These are phyloP conservation scores for Peniophora sp. DNA, from an alignment of 1,284 basidiomycete species.

Conservation along the genomic window DNA sequence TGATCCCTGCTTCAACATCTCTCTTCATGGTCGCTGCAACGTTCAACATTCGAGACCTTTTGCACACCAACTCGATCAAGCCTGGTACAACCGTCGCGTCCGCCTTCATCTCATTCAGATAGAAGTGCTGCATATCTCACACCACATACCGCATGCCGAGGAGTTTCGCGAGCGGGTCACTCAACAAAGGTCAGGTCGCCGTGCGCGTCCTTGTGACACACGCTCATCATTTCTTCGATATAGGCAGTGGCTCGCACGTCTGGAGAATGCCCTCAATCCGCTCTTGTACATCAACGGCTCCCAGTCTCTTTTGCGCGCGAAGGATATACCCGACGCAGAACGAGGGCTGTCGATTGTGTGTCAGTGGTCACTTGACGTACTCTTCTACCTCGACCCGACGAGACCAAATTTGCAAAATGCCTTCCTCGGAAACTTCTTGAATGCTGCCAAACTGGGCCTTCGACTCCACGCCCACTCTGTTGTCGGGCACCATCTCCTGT, in stretches of 20 bases:
- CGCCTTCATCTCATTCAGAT: conserved; percentile 8
- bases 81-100: conserved; percentile 8
- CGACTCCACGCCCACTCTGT: not conserved
- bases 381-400: conserved; percentile 8
- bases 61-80: conserved; percentile 2
- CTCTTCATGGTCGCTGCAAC: conserved; percentile 4
- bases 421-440: conserved; percentile 6
- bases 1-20: conserved; percentile 4
- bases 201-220: not conserved
- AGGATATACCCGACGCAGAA: conserved; percentile 5
- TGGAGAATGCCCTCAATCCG: conserved; percentile 9
- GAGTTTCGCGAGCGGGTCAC: conserved; percentile 1
- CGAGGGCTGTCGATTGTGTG: conserved; percentile 4
- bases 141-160: conserved; percentile 1
- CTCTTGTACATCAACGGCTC: conserved; percentile 6
- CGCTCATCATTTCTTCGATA: not conserved
- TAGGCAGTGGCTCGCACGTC: conserved; percentile 1
- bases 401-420: not conserved
- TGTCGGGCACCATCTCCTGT: not conserved
- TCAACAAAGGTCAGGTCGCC: conserved; percentile 5
- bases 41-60: not conserved
- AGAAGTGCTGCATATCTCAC: conserved; percentile 5
- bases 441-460: conserved; percentile 2
- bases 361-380: conserved; percentile 8
- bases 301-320: not conserved